A percentile compares a stretch with the other conserved stretches of the same genome.
These are phyloP conservation scores for Oxalis stricta DNA, from an alignment of 441 rosid genomes.

Conservation along the genomic window DNA sequence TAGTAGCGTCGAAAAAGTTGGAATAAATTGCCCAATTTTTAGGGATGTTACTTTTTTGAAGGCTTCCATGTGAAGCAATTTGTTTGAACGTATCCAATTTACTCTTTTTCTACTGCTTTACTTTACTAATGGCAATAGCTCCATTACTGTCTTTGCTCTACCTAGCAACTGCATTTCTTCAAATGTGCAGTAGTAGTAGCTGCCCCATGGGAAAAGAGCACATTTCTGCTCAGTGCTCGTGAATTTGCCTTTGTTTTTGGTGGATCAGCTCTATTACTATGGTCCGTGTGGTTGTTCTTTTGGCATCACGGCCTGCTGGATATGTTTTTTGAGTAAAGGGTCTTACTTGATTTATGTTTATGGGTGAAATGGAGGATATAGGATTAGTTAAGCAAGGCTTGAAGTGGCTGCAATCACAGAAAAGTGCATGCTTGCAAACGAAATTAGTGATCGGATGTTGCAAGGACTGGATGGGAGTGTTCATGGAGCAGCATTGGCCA, in stretches of 20 bases:
- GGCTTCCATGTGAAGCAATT: constrained; percentile 53
- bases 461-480: constrained; percentile 38
- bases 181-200: too few species aligned
- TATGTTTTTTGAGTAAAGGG: background rate
- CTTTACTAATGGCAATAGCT: too few species aligned
- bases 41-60: constrained; percentile 17
- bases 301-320: constrained; percentile 7
- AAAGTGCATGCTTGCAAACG: constrained; percentile 34
- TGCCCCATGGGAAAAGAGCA: too few species aligned
- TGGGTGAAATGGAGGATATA: constrained; percentile 69
- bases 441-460: constrained; percentile 29
- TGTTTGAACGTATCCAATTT: constrained; percentile 42
- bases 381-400: constrained; percentile 77
- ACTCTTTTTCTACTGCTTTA: constrained; percentile 6
- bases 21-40: constrained; percentile 1
- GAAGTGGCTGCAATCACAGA: constrained; percentile 85
- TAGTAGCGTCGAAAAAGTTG: background rate
- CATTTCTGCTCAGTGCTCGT: too few species aligned
- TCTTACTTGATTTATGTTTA: constrained; percentile 1
- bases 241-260: too few species aligned
- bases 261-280: too few species aligned
- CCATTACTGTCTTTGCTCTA: too few species aligned
- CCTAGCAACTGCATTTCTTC: too few species aligned
- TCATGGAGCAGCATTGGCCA: constrained; percentile 89
- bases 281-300: constrained; percentile 8